Conservation (phyloP, 2,329 filamentous ascomycete genomes). For the Colletotrichum chrysophilum region DNA sequence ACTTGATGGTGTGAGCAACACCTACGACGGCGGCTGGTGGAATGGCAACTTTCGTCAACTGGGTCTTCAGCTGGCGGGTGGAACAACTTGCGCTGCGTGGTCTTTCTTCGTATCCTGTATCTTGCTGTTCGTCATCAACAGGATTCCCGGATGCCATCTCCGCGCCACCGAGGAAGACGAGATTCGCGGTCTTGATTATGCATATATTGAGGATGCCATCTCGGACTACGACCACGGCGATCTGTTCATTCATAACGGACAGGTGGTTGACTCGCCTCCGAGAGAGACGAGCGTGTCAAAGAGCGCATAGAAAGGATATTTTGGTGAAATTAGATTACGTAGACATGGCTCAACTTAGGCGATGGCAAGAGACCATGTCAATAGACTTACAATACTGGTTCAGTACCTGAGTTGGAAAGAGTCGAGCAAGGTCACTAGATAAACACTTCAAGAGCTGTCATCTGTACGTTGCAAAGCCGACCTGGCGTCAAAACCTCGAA, state of each 20-base stretch:
- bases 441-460: not conserved
- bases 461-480: not conserved
- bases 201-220: conserved; percentile 29
- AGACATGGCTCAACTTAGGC: not conserved
- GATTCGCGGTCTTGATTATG: conserved; percentile 53
- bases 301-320: not conserved
- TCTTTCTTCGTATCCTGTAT: conserved; percentile 58
- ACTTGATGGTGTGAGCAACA: conserved; percentile 53
- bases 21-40: conserved; percentile 54
- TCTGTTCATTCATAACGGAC: conserved; percentile 1
- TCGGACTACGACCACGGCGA: conserved; percentile 7
- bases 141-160: conserved; percentile 61
- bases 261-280: not conserved
- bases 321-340: not conserved
- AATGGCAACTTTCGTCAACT: conserved; percentile 59
- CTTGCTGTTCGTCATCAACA: conserved; percentile 60
- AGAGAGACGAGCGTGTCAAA: not conserved
- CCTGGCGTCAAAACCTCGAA: not conserved
- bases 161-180: conserved; percentile 61
- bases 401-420: not conserved
- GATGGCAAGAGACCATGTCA: not conserved
- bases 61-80: conserved; percentile 62
- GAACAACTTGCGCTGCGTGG: conserved; percentile 59
- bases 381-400: not conserved
- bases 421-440: not conserved